Evolutionary conservation across 352 stramenopile genomes (phyloP), one percentile per base, ranked within the genome.

Genomic region (Globisporangium polare): DNA sequence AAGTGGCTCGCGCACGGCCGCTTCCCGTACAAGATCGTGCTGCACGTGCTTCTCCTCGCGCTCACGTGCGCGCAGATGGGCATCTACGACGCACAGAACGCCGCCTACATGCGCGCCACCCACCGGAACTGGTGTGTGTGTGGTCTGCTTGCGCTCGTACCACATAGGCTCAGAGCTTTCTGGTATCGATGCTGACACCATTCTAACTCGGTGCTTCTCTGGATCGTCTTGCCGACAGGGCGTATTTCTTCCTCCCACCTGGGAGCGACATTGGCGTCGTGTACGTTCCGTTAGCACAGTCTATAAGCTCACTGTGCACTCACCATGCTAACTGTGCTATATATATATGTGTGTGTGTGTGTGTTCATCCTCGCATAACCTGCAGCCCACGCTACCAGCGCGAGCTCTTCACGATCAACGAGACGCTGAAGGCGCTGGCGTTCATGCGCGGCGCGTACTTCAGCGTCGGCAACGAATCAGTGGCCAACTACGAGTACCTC

Each of bases 401-500:
- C 12, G 73, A 88, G 6, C 58, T 94, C 0, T 95, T 80, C 60
- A 91, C 82, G 20, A 73, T 94, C 56, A 90, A 94, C 62, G 68
- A 80, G 58, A 94, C 86, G 18, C 67, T 88, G 50, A 60, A 69
- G 20, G 84, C 83, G 0, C 67, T 94, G 33, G 64, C 72, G 47
- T 88, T 78, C 72, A 64, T 95, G 43, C 79, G 83, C 24, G 73
- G 90, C 63, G 74, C 84, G 7, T 95, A 94, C 68, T 93, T 89
- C 47, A 79, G 72, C n/a, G 77, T 94, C 43, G 83, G 51, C 22
- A 77, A 88, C 41, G 31, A 52, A 3, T 89, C 83, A 2, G 71
- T 95, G 24, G 86, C 86, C 50, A 95, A 92, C 64, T 95, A 95
- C 70, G 83, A 93, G 61, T 89, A 92, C 49, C 39, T 75, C 0